Conservation (phyloP, 2,329 filamentous ascomycete species). For the Penicillium expansum region DNA sequence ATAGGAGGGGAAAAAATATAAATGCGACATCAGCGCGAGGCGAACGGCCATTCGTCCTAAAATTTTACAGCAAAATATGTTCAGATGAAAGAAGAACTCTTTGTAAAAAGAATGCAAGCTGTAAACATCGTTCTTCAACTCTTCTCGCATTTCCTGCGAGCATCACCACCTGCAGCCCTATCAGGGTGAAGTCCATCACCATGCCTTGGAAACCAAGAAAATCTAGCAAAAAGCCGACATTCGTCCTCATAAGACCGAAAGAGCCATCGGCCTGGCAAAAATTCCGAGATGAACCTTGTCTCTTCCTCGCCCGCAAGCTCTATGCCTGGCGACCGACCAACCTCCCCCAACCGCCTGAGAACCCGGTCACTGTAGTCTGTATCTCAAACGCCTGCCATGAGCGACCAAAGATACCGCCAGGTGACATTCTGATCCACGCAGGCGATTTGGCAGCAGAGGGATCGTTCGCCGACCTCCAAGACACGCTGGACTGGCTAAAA, state of each 20-base stretch:
- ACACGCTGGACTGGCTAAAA: neutral
- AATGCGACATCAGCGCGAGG: neutral
- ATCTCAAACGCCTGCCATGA: neutral
- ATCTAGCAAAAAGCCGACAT: neutral
- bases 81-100: no score
- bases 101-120: neutral
- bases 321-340: neutral
- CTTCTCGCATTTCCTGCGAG: neutral
- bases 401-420: neutral
- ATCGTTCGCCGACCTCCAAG: neutral
- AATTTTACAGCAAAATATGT: neutral
- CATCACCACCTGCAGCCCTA: no score
- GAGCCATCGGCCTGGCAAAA: neutral
- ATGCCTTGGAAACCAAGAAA: neutral
- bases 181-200: neutral
- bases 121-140: neutral
- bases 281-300: neutral
- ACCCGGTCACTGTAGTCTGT: neutral
- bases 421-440: neutral
- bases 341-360: neutral
- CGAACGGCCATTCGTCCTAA: neutral
- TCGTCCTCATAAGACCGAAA: neutral
- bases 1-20: no score
- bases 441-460: neutral
- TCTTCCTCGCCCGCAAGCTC: constrained; percentile 1